These are phyloP conservation scores for Hanseniaspora thailandica DNA, from an alignment of 805 yeast genomes.

Conservation along the genomic window DNA sequence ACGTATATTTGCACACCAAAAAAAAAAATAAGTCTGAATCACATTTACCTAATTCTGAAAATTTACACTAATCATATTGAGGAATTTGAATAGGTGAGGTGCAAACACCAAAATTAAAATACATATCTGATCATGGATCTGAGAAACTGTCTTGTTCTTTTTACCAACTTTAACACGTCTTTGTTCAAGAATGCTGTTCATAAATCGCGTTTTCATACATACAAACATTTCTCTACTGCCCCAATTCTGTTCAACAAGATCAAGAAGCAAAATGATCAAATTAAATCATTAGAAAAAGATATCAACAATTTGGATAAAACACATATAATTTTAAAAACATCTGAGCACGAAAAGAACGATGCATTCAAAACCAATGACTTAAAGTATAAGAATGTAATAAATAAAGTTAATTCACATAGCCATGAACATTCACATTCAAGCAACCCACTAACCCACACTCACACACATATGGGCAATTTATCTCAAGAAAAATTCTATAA, in stretches of 20 bases:
- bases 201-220: background rate
- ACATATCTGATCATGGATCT: background rate
- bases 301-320: conserved; percentile 24
- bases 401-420: conserved; percentile 16
- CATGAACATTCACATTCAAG: conserved; percentile 30
- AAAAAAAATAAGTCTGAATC: too few species aligned
- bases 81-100: background rate
- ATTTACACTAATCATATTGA: too few species aligned
- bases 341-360: conserved; percentile 36
- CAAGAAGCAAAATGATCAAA: background rate
- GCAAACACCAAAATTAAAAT: background rate
- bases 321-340: conserved; percentile 33
- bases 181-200: background rate
- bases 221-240: background rate
- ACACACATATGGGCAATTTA: conserved; percentile 1
- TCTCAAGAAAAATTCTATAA: conserved; percentile 16
- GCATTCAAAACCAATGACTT: conserved; percentile 29
- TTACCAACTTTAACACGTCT: background rate
- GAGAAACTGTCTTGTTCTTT: background rate
- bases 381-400: conserved; percentile 19
- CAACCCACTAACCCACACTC: conserved; percentile 20
- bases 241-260: background rate
- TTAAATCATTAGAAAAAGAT: conserved; percentile 3
- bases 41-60: too few species aligned
- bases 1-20: too few species aligned